Evolutionary conservation across 2,329 filamentous ascomycete species (phyloP), one percentile per base, ranked within the genome.

Genomic region (Epichloe typhina): DNA sequence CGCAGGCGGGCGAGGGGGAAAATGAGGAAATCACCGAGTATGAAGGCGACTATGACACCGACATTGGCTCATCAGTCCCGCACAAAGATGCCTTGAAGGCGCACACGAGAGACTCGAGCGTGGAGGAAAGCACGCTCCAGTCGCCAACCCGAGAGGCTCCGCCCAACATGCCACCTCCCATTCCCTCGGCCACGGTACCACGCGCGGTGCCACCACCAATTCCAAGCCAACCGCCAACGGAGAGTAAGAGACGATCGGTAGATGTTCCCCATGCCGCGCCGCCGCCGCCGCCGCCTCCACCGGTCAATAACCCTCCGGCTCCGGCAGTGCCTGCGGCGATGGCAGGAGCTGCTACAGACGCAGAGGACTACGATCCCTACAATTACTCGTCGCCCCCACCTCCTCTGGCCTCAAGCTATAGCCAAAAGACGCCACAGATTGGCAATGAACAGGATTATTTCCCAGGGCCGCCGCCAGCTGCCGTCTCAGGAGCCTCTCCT

Each of bases 21-120:
- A 83, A 81, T 26, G 88, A 86, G 53, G 89, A 94, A 61, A 77
- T 88, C 36, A 94, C 88, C 0, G 91, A 96, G 62, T 97, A 97
- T 62, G 93, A 98, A 63, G 93, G 91, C 6, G 93, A 97, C 62
- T 97, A 97, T 64, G 93, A 97, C 59, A 97, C 93, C 6, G 93
- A 97, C 64, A 97, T 97, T 62, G 90, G 86, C 2, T 88, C 90
- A n/a, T 84, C 88, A 9, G 88, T 81, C n/a, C 88, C 86, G 51
- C 88, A 95, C 66, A 96, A 95, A 67, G 91, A 95, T 69, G 90
- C 91, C 1, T 68, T 97, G 54, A 95, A 91, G 65, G 72, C 87
- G 8, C 88, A 95, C 65, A 79, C 77, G 7, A 79, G 84, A 50
- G 87, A 91, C 44, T 80, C 84, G 6, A 94, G 86, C 62, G 63